Percentiles rank a stretch among this genome's conserved stretches.
phyloP scores from a whole-genome alignment of 2,329 filamentous ascomycete genomes.

The Alternaria gaisen region DNA sequence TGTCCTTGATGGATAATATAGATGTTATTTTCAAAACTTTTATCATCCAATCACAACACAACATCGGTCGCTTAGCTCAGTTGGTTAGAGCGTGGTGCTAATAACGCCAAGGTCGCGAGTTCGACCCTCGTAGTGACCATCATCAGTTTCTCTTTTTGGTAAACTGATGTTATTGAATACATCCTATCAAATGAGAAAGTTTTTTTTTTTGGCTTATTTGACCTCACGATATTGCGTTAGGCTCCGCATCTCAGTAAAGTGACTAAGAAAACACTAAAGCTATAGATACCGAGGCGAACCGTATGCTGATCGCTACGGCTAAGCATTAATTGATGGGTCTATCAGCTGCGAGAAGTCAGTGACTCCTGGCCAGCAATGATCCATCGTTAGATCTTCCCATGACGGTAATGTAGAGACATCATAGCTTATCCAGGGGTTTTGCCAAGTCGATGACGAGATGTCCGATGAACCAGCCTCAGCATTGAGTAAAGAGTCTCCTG shows the following conservation, averaged over 20 bases:
- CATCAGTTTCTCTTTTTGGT: not conserved
- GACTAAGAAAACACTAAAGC: no score
- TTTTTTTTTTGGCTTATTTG: no score
- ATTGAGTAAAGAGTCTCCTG: not conserved
- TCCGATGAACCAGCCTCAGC: not conserved
- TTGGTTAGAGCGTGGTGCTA: slow-evolving; percentile 20
- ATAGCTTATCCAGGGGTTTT: not conserved
- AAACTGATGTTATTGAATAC: no score
- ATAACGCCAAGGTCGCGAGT: slow-evolving; percentile 19
- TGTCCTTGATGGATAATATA: no score
- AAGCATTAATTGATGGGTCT: not conserved
- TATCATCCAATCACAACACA: not conserved
- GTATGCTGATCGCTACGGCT: no score
- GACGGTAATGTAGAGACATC: not conserved
- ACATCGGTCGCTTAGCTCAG: slow-evolving; percentile 15
- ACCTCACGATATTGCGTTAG: no score
- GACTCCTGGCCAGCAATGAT: not conserved
- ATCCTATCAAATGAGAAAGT: no score
- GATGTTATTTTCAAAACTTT: accelerated
- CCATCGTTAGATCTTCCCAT: not conserved
- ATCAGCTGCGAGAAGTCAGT: not conserved
- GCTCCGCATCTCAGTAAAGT: no score
- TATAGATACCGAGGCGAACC: no score
- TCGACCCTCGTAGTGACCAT: slow-evolving; percentile 18
- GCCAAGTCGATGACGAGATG: not conserved